Evolutionary conservation across 495 filamentous ascomycete genomes (phyloP), one percentile per base, ranked within the genome.

Genomic region (Diplogelasinospora grovesii): DNA sequence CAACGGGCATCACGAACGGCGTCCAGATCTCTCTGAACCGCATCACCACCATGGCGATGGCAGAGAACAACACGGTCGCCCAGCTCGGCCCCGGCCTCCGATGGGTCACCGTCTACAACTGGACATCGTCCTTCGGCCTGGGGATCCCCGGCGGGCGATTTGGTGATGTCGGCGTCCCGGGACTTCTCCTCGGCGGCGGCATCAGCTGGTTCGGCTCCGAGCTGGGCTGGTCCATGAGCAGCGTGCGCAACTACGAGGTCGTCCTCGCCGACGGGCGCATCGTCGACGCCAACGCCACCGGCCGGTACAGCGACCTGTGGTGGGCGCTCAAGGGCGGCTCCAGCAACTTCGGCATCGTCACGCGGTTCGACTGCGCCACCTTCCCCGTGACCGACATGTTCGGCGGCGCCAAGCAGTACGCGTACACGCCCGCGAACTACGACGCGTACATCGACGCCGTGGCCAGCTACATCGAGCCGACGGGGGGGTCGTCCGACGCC

Each of bases 141-240:
- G 24, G 6, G 13, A 16, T 13, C 23, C 8, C 14, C 11, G 37
- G 15, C 20, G 26, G 37, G 6, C n/a, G 26, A 9, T 29, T 16
- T 19, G 37, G 8, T 2, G 5, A 7, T 5, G 32, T 36, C 2
- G 32, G 32, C 8, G 15, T 36, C 8, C 30, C 30, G 9, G 69
- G 70, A 1, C 65, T 63, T 25, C 45, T 64, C 7, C 48, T 67
- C 23, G 61, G 57, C 45, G 51, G 65, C 41, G 73, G 74, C 3
- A 40, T 65, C 9, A 54, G 49, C 26, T 76, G 73, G 32, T 56
- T 77, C 43, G 70, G 69, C 22, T 66, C 66, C 14, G 62, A 74
- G 43, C 74, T 74, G 40, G 77, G 75, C 14, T 77, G 70, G 66
- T 72, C 68, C 5, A 67, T 67, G 21, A 73, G 73, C 51, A 75